phyloP scores from a whole-genome alignment of 768 basidiomycete species.

The Lentinus brumalis region DNA sequence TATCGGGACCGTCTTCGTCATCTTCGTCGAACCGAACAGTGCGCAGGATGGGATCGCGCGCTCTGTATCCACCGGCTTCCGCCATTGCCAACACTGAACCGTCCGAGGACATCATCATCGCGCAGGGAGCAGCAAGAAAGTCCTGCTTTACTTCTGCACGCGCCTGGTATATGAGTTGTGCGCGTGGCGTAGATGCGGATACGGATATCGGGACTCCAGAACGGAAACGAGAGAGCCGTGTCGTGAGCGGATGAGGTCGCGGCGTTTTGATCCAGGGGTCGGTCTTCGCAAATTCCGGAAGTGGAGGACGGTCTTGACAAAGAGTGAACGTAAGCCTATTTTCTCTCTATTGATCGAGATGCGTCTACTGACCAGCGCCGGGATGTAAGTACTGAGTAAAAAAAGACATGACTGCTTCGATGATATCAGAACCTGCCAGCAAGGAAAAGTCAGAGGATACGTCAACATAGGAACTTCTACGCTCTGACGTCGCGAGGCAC shows the following conservation, averaged over 20 bases:
- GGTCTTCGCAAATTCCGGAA: too few relatives aligned
- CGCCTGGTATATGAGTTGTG: slow-evolving; percentile 36
- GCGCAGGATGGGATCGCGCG: slow-evolving; percentile 32
- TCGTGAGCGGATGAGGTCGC: slow-evolving; percentile 31
- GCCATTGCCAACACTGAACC: slow-evolving; percentile 30
- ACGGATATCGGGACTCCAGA: slow-evolving; percentile 17
- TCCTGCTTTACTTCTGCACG: slow-evolving; percentile 33
- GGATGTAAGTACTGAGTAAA: slow-evolving; percentile 6
- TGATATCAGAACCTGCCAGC: slow-evolving; percentile 2
- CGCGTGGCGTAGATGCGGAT: slow-evolving; percentile 24
- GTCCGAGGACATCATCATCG: slow-evolving; percentile 22
- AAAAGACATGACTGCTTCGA: slow-evolving; percentile 1
- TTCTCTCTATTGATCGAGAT: too few relatives aligned
- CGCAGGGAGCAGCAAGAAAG: slow-evolving; percentile 19
- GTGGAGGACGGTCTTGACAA: too few relatives aligned
- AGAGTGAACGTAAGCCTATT: too few relatives aligned
- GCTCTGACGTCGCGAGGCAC: too few relatives aligned
- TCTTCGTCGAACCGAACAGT: slow-evolving; percentile 27
- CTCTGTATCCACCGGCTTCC: slow-evolving; percentile 34
- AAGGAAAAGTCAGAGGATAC: background rate
- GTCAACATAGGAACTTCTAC: too few relatives aligned
- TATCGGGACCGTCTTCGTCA: slow-evolving; percentile 4
- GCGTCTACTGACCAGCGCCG: background rate
- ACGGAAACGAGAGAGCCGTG: slow-evolving; percentile 38
- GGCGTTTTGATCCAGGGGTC: slow-evolving; percentile 25